These are phyloP conservation scores for Oryza coarctata DNA, from an alignment of 176 grass and related monocot species.

Conservation along the genomic window DNA sequence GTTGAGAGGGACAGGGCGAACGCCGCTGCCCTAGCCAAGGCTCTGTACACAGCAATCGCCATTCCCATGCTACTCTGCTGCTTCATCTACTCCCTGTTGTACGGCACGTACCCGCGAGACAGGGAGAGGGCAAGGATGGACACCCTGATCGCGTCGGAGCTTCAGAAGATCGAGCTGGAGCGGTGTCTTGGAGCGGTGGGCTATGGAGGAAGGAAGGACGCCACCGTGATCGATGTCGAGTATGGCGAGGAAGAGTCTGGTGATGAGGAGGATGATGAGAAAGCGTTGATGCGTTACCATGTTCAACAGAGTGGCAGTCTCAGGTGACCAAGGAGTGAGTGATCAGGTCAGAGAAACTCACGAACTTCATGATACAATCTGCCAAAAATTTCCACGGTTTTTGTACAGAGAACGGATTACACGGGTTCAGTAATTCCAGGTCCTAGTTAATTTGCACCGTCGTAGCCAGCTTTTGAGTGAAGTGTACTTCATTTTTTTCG, in stretches of 20 bases:
- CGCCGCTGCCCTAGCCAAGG: constrained; percentile 69
- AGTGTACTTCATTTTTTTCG: not conserved
- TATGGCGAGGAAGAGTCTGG: constrained; percentile 43
- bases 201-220: constrained; percentile 27
- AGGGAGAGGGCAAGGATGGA: constrained; percentile 83
- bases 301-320: constrained; percentile 12
- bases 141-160: constrained; percentile 56
- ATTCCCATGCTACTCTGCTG: constrained; percentile 80
- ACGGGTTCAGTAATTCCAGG: not conserved
- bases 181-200: not conserved
- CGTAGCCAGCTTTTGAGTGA: not conserved
- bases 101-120: constrained; percentile 68
- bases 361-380: not conserved
- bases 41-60: constrained; percentile 71
- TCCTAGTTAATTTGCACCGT: not conserved
- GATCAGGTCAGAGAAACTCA: not conserved
- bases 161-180: constrained; percentile 60
- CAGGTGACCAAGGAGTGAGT: not conserved
- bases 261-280: constrained; percentile 33
- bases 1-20: constrained; percentile 52
- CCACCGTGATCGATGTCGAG: constrained; percentile 50
- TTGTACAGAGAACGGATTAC: not conserved
- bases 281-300: constrained; percentile 36
- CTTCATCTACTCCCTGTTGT: constrained; percentile 78
- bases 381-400: not conserved